Evolutionary conservation across 192 early-diverging fungal genomes (phyloP), one percentile per base, ranked within the genome.

Genomic region (Backusella mclennaniae): DNA sequence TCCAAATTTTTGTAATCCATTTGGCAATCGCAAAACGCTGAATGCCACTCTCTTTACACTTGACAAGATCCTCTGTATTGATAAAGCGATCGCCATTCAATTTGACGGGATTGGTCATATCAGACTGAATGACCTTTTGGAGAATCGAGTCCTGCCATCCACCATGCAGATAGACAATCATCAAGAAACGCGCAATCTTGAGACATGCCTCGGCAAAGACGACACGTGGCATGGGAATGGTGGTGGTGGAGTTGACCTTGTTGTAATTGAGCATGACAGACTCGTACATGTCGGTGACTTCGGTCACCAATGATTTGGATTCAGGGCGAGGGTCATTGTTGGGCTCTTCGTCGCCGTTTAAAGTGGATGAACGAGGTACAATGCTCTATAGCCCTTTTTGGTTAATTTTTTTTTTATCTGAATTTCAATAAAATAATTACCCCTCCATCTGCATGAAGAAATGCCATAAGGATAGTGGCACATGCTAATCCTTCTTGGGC

Each of bases 401-500:
- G 56, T 26, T 23, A 26, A 23, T 59, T 44, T 44, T 15, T 44
- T 44, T 41, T 41, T 9, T 7, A 11, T 53, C 21, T 23, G 4
- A 8, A 14, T 5, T n/a, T 21, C 33, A 33, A 33, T 56, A 56
- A 21, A 26, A 26, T 26, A 26, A 56, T 63, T 63, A 63, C 56
- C 56, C 56, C 56, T 63, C 56, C 56, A 29, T 63, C 56, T 63
- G 23, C 56, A 71, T 89, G 90, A 29, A 89, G 80, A 75, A 90
- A 83, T 3, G 87, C 85, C 19, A 86, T 75, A 5, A 95, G 67
- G 6, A 94, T 76, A 42, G 87, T 84, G 0, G 91, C 89, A 74
- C 89, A 89, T 38, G 87, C 86, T 23, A 92, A 84, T 8, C 90
- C 89, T 80, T 96, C 94, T 76, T 92, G 79, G 0, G 93, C 90